These are phyloP conservation scores for Lasiodiplodia citricola DNA, from an alignment of 2,329 filamentous ascomycete species.

Conservation along the genomic window DNA sequence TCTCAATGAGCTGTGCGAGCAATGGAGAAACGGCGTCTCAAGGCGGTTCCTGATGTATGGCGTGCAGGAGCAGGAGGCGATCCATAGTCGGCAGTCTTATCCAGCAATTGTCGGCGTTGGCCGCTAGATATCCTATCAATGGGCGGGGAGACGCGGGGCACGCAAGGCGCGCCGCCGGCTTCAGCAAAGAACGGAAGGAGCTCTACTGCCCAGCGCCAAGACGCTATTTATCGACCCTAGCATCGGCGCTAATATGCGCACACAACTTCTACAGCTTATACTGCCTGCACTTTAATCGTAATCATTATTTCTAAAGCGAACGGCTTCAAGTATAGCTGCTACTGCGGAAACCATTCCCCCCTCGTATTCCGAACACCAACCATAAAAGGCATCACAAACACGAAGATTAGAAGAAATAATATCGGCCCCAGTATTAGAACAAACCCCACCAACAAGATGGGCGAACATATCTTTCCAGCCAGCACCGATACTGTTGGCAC, in stretches of 20 bases:
- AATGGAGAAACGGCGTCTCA: background rate
- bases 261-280: background rate
- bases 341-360: too few relatives aligned
- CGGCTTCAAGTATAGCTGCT: too few relatives aligned
- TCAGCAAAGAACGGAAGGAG: slow-evolving; percentile 1
- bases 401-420: too few relatives aligned
- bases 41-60: background rate
- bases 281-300: too few relatives aligned
- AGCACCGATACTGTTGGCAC: too few relatives aligned
- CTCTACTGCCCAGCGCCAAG: background rate
- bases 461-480: too few relatives aligned
- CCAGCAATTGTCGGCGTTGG: slow-evolving; percentile 7
- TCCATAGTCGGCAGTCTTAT: slow-evolving; percentile 12
- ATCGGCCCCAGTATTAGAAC: too few relatives aligned
- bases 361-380: too few relatives aligned
- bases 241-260: background rate
- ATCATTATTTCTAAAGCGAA: too few relatives aligned
- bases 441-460: too few relatives aligned
- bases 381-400: too few relatives aligned
- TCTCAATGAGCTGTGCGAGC: background rate
- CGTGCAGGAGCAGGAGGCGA: background rate
- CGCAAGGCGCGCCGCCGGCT: background rate
- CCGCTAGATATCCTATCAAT: slow-evolving; percentile 14
- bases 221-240: background rate
- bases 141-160: background rate